These are phyloP conservation scores for Pseudocercospora macadamiae DNA, from an alignment of 2,329 filamentous ascomycete genomes.

Conservation along the genomic window DNA sequence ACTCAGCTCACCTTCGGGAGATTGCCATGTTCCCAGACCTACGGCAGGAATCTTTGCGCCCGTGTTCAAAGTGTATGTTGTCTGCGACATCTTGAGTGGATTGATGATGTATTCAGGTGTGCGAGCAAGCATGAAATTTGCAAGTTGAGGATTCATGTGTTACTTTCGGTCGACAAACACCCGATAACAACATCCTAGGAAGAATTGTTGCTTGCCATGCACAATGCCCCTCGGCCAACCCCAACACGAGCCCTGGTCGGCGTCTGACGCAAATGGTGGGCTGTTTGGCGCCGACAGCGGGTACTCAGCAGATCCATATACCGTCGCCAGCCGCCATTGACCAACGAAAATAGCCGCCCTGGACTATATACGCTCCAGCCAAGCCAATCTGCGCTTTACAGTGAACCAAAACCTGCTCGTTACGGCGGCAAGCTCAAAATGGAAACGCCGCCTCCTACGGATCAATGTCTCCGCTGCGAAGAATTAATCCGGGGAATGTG, in stretches of 20 bases:
- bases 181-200: background rate
- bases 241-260: background rate
- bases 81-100: slow-evolving; percentile 31
- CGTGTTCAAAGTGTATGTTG: slow-evolving; percentile 41
- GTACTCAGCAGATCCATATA: background rate
- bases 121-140: slow-evolving; percentile 9
- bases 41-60: slow-evolving; percentile 44
- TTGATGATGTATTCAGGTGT: slow-evolving; percentile 10
- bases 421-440: background rate
- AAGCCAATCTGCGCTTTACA: background rate
- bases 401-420: background rate
- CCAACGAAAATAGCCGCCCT: background rate
- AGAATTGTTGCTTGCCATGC: background rate
- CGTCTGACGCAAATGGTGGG: background rate
- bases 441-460: background rate
- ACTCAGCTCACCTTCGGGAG: slow-evolving; percentile 11
- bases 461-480: background rate
- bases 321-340: background rate
- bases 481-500: background rate
- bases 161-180: background rate
- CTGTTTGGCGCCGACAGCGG: background rate
- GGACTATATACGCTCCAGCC: no score
- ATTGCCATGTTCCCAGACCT: slow-evolving; percentile 45
- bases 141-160: slow-evolving; percentile 7
- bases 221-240: background rate